Evolutionary conservation across 2,329 filamentous ascomycete genomes (phyloP), one percentile per base, ranked within the genome.

Genomic region (Calonectria pseudoreteaudii): DNA sequence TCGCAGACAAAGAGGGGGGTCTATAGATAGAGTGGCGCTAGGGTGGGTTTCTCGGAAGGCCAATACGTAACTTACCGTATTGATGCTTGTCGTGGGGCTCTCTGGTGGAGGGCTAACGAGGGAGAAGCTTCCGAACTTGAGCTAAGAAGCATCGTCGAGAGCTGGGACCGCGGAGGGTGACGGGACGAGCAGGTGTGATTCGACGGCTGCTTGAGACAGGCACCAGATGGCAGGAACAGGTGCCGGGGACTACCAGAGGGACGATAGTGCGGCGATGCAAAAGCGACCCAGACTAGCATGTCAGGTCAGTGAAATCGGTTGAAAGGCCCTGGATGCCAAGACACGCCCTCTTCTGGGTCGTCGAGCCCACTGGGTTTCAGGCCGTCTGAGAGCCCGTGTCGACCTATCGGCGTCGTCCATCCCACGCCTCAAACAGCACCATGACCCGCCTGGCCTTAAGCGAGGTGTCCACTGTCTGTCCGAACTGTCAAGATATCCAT

Each of bases 391-490:
- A 76, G 73, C 67, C 71, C 66, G 69, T 68, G 65, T 44, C 65
- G 64, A 52, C 71, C 78, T 79, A 80, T 79, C 75, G 56, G 77
- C 68, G 74, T 66, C 28, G 58, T 30, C 41, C 53, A 62, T 69
- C 50, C 72, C 67, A 70, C 75, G 78, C 74, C 77, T 77, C 77
- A 79, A 80, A 80, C 74, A 74, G 72, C 72, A 53, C 76, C 56
- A 56, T 71, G 78, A 74, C 76, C 79, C 76, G 78, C 77, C 76
- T 74, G 75, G 76, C 75, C 78, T 52, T 80, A 80, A 80, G 79
- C 79, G 79, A 80, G 75, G 79, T 72, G 68, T 58, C 76, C 74
- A 72, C 75, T 74, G 66, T 47, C 64, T 36, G 28, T 53, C 66
- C 66, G 34, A 64, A 50, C 36, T 64, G 44, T 64, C 58, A 16